phyloP scores from a whole-genome alignment of 306 rosid genomes.

The Carpinus fangiana region DNA sequence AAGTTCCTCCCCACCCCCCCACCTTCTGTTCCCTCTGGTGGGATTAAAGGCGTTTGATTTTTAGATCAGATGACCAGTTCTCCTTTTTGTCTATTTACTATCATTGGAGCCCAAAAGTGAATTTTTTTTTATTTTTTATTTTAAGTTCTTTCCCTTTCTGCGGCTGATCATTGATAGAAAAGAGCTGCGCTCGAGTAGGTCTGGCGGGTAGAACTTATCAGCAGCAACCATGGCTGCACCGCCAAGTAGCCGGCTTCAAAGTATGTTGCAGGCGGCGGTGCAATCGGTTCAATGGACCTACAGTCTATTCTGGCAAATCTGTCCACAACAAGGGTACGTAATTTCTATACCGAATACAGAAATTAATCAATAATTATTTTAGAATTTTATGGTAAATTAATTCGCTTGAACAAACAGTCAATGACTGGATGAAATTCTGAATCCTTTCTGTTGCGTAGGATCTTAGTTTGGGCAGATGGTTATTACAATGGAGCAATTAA shows the following conservation, averaged over 20 bases:
- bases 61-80: constrained; percentile 18
- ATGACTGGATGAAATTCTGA: too few species aligned
- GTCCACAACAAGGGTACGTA: constrained; percentile 77
- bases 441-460: constrained; percentile 24
- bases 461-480: constrained; percentile 86
- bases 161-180: constrained; percentile 1
- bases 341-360: neutral
- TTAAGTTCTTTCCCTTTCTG: constrained; percentile 2
- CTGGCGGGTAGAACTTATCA: constrained; percentile 5
- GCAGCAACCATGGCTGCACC: constrained; percentile 51
- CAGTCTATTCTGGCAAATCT: constrained; percentile 86
- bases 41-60: constrained; percentile 31
- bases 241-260: constrained; percentile 51
- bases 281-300: constrained; percentile 99
- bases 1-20: constrained; percentile 9
- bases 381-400: too few species aligned
- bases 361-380: neutral
- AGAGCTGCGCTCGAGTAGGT: neutral
- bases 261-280: constrained; percentile 80
- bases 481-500: constrained; percentile 96
- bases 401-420: too few species aligned
- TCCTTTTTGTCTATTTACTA: constrained; percentile 17
- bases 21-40: constrained; percentile 18
- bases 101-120: constrained; percentile 27
- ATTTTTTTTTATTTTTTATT: neutral